Percentiles rank a stretch among this genome's conserved stretches.
Evolutionary conservation across 768 basidiomycete species (phyloP).

Genomic region (Xanthoconium purpureum): DNA sequence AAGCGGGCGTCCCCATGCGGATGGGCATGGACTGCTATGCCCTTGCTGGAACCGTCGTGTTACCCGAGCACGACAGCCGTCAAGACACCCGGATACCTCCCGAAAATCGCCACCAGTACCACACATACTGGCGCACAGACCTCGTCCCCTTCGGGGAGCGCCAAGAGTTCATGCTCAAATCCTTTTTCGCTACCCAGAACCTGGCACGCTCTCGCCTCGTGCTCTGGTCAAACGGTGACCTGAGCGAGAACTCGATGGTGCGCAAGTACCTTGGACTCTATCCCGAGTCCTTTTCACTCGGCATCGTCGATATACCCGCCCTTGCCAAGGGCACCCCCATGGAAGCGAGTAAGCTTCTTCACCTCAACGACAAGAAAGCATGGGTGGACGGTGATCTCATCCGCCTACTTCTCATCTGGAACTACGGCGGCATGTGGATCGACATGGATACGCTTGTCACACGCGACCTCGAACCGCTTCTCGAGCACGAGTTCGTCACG

Average conservation of each 20-base stretch:
- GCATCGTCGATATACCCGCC: slow-evolving; percentile 59
- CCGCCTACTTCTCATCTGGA: slow-evolving; percentile 84
- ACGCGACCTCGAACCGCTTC: slow-evolving; percentile 76
- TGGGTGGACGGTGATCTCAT: slow-evolving; percentile 96
- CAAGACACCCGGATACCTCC: slow-evolving; percentile 26
- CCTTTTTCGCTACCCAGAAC: slow-evolving; percentile 92
- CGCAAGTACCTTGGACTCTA: slow-evolving; percentile 56
- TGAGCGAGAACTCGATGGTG: slow-evolving; percentile 55
- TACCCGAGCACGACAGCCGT: slow-evolving; percentile 6
- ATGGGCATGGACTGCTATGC: slow-evolving; percentile 90
- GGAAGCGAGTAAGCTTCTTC: slow-evolving; percentile 57
- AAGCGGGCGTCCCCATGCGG: slow-evolving; percentile 75
- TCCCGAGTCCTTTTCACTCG: slow-evolving; percentile 68
- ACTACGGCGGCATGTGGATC: slow-evolving; percentile 90
- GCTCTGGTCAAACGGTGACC: slow-evolving; percentile 90
- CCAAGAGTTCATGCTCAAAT: slow-evolving; percentile 87
- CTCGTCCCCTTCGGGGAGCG: slow-evolving; percentile 73
- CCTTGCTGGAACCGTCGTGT: slow-evolving; percentile 77
- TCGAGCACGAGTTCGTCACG: slow-evolving; percentile 94
- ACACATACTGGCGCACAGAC: slow-evolving; percentile 94
- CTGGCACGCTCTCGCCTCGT: slow-evolving; percentile 62
- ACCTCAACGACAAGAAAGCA: slow-evolving; percentile 68
- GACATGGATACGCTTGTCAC: slow-evolving; percentile 97
- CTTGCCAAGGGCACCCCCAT: slow-evolving; percentile 78
- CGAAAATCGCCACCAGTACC: slow-evolving; percentile 62